These are phyloP conservation scores for Rhexocercosporidium sp. DNA, from an alignment of 2,329 filamentous ascomycete species.

Conservation along the genomic window DNA sequence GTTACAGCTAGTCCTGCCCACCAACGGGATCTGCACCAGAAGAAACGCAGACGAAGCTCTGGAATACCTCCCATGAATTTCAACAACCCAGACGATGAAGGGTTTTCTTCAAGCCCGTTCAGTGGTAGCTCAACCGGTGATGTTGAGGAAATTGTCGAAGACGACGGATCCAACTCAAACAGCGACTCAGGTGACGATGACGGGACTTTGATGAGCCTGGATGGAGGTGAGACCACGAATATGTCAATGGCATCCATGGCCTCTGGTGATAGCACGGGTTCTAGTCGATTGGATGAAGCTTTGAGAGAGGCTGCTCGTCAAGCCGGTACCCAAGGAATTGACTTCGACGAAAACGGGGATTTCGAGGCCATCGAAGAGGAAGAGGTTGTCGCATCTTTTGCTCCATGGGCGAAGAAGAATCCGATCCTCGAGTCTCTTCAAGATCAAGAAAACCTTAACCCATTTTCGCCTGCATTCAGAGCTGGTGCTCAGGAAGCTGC, in stretches of 20 bases:
- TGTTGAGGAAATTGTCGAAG: slow-evolving; percentile 50
- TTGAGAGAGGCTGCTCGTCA: slow-evolving; percentile 75
- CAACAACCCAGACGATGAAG: slow-evolving; percentile 68
- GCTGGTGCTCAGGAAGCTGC: slow-evolving; percentile 35
- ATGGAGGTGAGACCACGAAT: slow-evolving; percentile 69
- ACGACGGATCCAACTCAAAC: slow-evolving; percentile 57
- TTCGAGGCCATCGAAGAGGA: slow-evolving; percentile 53
- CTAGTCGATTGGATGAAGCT: slow-evolving; percentile 76
- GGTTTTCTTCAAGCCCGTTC: slow-evolving; percentile 78
- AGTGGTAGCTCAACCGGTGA: slow-evolving; percentile 62
- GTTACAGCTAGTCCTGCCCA: slow-evolving; percentile 65
- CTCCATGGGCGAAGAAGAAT: slow-evolving; percentile 70
- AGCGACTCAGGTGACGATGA: slow-evolving; percentile 67
- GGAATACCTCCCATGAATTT: slow-evolving; percentile 68
- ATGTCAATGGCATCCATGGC: slow-evolving; percentile 68
- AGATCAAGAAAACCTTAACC: slow-evolving; percentile 56
- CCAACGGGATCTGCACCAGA: slow-evolving; percentile 68
- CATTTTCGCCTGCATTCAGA: slow-evolving; percentile 46
- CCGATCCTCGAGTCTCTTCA: slow-evolving; percentile 41
- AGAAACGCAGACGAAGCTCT: slow-evolving; percentile 67
- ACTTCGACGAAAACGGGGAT: slow-evolving; percentile 59
- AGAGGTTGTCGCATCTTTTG: slow-evolving; percentile 75
- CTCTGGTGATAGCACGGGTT: slow-evolving; percentile 64
- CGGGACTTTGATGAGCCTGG: slow-evolving; percentile 81
- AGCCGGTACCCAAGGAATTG: slow-evolving; percentile 75